Conservation (phyloP, 2,329 filamentous ascomycete species). For the Grosmannia penicillata region DNA sequence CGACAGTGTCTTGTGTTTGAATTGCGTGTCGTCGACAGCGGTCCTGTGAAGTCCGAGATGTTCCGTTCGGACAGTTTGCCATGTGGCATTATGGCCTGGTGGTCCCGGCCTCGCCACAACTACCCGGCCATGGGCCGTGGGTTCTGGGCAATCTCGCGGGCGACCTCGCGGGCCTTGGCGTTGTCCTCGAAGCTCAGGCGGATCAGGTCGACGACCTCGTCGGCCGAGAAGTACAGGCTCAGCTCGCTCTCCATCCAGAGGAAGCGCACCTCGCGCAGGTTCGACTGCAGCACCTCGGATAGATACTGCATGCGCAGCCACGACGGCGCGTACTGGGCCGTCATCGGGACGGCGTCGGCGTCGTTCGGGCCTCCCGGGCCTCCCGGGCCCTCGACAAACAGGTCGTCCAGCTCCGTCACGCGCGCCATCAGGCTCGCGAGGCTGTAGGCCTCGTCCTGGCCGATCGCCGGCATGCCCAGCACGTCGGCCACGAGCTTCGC, state of each 20-base stretch:
- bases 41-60: too few species aligned
- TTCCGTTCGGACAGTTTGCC: too few species aligned
- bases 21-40: too few species aligned
- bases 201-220: constrained; percentile 48
- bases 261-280: constrained; percentile 46
- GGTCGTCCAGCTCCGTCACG: constrained; percentile 42
- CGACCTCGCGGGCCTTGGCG: constrained; percentile 38
- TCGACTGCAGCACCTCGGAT: constrained; percentile 50
- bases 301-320: constrained; percentile 53
- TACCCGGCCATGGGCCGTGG: constrained; percentile 28
- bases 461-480: constrained; percentile 44
- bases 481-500: constrained; percentile 46
- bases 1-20: too few species aligned
- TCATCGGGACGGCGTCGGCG: constrained; percentile 26
- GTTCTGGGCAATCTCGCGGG: constrained; percentile 40
- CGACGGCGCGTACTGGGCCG: constrained; percentile 43
- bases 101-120: too few species aligned
- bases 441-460: constrained; percentile 48
- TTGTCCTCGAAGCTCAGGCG: constrained; percentile 51
- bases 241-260: constrained; percentile 53
- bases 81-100: too few species aligned
- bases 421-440: constrained; percentile 43
- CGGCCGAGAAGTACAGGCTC: constrained; percentile 44
- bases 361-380: constrained; percentile 9
- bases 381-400: constrained; percentile 29